Conservation (phyloP, 2,329 filamentous ascomycete species). For the Xylariaceae sp. region DNA sequence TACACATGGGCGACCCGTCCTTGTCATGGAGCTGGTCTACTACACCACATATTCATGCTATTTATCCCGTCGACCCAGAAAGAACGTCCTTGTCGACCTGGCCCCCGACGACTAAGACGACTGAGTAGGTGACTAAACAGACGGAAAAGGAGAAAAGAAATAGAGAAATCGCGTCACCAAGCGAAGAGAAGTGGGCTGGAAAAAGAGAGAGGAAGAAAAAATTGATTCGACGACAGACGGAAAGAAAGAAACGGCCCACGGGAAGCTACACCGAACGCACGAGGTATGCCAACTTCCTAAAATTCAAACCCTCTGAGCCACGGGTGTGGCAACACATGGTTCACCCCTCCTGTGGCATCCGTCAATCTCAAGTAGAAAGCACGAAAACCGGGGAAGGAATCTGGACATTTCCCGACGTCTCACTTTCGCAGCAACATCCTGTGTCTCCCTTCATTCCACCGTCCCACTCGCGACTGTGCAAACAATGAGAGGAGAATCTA, state of each 20-base stretch:
- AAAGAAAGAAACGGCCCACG: conserved; percentile 10
- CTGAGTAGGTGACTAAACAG: no score
- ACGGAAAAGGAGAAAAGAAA: conserved; percentile 7
- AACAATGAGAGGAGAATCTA: conserved; percentile 22
- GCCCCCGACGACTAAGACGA: no score
- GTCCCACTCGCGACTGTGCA: conserved; percentile 21
- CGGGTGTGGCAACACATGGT: conserved; percentile 14
- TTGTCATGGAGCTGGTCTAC: no score
- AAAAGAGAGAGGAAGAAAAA: neutral
- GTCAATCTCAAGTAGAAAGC: conserved; percentile 9
- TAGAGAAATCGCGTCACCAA: neutral
- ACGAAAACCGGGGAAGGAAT: conserved; percentile 14
- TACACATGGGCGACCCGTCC: no score
- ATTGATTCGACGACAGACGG: neutral
- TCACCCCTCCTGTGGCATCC: conserved; percentile 15
- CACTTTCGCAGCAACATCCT: conserved; percentile 19
- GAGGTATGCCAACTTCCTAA: conserved; percentile 18
- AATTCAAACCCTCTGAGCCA: conserved; percentile 5
- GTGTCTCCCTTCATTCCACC: conserved; percentile 33
- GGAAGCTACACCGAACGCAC: conserved; percentile 17
- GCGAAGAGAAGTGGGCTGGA: no score
- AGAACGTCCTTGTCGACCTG: no score
- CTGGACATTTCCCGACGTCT: conserved; percentile 27
- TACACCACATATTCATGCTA: no score
- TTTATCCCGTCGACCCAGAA: no score